phyloP scores from a whole-genome alignment of 345 rosid species.

The Microthlaspi erraticum region DNA sequence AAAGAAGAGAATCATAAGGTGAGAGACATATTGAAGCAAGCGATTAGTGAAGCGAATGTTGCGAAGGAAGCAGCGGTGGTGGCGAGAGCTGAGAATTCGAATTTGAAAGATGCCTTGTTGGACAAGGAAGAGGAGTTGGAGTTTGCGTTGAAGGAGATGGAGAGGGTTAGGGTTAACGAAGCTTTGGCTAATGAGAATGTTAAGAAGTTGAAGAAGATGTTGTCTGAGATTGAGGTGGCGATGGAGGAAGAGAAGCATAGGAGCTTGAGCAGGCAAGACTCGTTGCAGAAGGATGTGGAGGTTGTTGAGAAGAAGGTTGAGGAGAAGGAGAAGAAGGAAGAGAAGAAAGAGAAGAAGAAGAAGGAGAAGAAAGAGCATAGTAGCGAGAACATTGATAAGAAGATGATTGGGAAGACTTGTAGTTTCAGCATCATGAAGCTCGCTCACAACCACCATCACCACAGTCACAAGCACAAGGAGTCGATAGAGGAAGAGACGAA shows the following conservation, averaged over 20 bases:
- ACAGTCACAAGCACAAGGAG: slow-evolving; percentile 47
- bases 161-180: slow-evolving; percentile 66
- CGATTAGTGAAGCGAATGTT: slow-evolving; percentile 79
- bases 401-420: slow-evolving; percentile 51
- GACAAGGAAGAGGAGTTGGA: slow-evolving; percentile 71
- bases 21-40: slow-evolving; percentile 84
- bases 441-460: slow-evolving; percentile 37
- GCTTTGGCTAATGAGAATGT: slow-evolving; percentile 59
- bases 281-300: slow-evolving; percentile 44
- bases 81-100: slow-evolving; percentile 73
- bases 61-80: slow-evolving; percentile 87
- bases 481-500: slow-evolving; percentile 38
- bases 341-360: slow-evolving; percentile 26
- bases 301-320: slow-evolving; percentile 27
- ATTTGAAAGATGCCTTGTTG: slow-evolving; percentile 62
- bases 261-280: slow-evolving; percentile 41
- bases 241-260: slow-evolving; percentile 43
- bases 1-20: slow-evolving; percentile 72
- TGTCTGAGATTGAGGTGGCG: slow-evolving; percentile 47
- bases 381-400: slow-evolving; percentile 38
- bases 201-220: slow-evolving; percentile 59
- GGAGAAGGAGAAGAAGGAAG: slow-evolving; percentile 25
- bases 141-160: slow-evolving; percentile 63
- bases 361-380: slow-evolving; percentile 40
- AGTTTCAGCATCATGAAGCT: slow-evolving; percentile 61